Conservation (phyloP, 177 flowering plant species). For the Tripterygium wilfordii region DNA sequence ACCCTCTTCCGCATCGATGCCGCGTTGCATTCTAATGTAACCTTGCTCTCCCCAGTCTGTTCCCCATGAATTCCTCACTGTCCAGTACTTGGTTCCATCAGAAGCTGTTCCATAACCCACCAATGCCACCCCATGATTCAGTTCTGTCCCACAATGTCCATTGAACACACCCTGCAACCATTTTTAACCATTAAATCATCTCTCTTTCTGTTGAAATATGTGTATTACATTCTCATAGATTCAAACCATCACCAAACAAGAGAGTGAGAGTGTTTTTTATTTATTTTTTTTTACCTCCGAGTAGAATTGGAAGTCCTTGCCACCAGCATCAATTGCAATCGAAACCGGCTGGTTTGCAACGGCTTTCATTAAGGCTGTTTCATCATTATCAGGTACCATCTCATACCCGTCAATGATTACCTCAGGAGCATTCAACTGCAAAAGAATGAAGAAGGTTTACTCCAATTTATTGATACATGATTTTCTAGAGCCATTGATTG, state of each 20-base stretch:
- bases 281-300: constrained; percentile 40
- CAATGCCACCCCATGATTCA: constrained; percentile 34
- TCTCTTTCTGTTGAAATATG: no score
- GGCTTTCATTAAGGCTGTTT: no score
- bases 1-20: constrained; percentile 15
- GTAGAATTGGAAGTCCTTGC: constrained; percentile 38
- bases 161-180: constrained; percentile 31
- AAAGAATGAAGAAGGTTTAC: no score
- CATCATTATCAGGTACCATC: constrained; percentile 35
- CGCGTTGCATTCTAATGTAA: constrained; percentile 33
- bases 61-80: constrained; percentile 35
- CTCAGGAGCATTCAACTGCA: constrained; percentile 23
- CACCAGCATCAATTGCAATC: constrained; percentile 42
- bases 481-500: no score
- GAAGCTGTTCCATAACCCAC: constrained; percentile 28
- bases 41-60: constrained; percentile 49
- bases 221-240: no score
- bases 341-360: no score
- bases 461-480: no score
- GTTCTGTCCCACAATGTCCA: constrained; percentile 33
- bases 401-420: constrained; percentile 41
- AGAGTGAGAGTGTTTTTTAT: no score
- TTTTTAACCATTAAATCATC: no score
- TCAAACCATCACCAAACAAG: no score
- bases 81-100: constrained; percentile 31